Conservation (phyloP, 768 basidiomycete genomes). For the Leccinum obscurum region DNA sequence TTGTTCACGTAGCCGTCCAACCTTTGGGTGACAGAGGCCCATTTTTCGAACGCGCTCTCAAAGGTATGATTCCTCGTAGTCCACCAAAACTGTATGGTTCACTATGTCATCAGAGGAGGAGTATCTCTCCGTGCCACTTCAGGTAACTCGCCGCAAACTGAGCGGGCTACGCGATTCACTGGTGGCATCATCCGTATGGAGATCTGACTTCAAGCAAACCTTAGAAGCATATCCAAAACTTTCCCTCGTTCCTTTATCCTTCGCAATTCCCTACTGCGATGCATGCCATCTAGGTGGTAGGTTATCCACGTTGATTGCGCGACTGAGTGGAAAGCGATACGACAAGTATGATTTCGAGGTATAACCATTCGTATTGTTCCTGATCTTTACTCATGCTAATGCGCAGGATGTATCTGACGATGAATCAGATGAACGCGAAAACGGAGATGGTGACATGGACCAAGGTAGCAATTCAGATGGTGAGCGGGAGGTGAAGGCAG, state of each 20-base stretch:
- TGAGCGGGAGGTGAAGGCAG: conserved; percentile 23
- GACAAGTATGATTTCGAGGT: conserved; percentile 70
- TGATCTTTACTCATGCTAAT: conserved; percentile 4
- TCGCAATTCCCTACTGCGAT: conserved; percentile 68
- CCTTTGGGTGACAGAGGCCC: conserved; percentile 48
- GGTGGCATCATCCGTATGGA: conserved; percentile 86
- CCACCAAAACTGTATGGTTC: neutral
- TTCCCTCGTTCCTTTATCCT: conserved; percentile 50
- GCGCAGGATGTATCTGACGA: conserved; percentile 22
- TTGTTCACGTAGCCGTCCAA: conserved; percentile 76
- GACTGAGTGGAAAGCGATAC: conserved; percentile 69
- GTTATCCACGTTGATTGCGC: conserved; percentile 61
- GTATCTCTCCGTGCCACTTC: conserved; percentile 74
- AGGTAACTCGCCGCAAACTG: conserved; percentile 67
- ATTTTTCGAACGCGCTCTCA: conserved; percentile 54
- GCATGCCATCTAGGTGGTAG: conserved; percentile 79
- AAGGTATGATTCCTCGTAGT: conserved; percentile 38
- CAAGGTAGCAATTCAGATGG: conserved; percentile 3
- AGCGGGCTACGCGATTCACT: conserved; percentile 69
- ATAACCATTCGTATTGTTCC: conserved; percentile 5
- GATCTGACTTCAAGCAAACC: conserved; percentile 59
- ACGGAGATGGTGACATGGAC: conserved; percentile 20
- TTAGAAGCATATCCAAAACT: conserved; percentile 71
- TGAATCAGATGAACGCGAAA: conserved; percentile 26
- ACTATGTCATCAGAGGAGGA: conserved; percentile 45